These are phyloP conservation scores for Symmetrospora coprosmae DNA, from an alignment of 768 basidiomycete species.

Conservation along the genomic window DNA sequence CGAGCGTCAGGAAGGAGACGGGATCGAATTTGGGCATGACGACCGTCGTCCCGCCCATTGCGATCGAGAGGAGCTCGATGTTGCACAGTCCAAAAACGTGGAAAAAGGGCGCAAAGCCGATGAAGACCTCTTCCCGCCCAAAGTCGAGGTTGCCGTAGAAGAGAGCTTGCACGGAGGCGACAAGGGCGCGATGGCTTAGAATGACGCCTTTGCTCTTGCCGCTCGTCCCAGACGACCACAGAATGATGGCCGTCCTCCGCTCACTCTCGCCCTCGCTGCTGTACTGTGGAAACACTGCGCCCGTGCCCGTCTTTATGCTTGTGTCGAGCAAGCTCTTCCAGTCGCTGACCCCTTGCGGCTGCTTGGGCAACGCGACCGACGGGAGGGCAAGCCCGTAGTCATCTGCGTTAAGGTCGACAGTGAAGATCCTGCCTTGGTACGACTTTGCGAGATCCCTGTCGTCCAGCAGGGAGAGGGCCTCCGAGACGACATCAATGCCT, in stretches of 20 bases:
- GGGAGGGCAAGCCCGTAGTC: slow-evolving; percentile 25
- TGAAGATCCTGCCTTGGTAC: slow-evolving; percentile 27
- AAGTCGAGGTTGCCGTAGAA: slow-evolving; percentile 30
- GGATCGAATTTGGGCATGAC: slow-evolving; percentile 32
- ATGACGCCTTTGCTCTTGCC: slow-evolving; percentile 35
- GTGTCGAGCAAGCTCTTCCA: slow-evolving; percentile 28
- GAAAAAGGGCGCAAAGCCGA: slow-evolving; percentile 33
- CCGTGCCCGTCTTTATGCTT: slow-evolving; percentile 7
- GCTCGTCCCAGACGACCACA: slow-evolving; percentile 34
- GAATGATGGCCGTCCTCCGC: slow-evolving; percentile 31
- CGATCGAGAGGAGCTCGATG: slow-evolving; percentile 27
- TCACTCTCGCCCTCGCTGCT: slow-evolving; percentile 18
- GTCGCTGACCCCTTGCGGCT: slow-evolving; percentile 17
- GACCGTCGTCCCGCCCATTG: slow-evolving; percentile 29
- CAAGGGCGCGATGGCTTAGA: slow-evolving; percentile 30
- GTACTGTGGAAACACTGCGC: slow-evolving; percentile 20
- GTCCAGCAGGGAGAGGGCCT: slow-evolving; percentile 24
- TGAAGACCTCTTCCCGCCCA: slow-evolving; percentile 25
- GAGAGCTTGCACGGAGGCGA: slow-evolving; percentile 25
- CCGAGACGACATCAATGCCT: slow-evolving; percentile 25
- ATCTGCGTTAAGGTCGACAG: slow-evolving; percentile 27
- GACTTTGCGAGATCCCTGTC: slow-evolving; percentile 21
- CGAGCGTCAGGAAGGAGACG: slow-evolving; percentile 29
- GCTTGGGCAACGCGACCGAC: neutral
- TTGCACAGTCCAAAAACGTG: slow-evolving; percentile 31